Evolutionary conservation across 495 filamentous ascomycete genomes (phyloP).

Genomic region (Penicillium coprophilum): DNA sequence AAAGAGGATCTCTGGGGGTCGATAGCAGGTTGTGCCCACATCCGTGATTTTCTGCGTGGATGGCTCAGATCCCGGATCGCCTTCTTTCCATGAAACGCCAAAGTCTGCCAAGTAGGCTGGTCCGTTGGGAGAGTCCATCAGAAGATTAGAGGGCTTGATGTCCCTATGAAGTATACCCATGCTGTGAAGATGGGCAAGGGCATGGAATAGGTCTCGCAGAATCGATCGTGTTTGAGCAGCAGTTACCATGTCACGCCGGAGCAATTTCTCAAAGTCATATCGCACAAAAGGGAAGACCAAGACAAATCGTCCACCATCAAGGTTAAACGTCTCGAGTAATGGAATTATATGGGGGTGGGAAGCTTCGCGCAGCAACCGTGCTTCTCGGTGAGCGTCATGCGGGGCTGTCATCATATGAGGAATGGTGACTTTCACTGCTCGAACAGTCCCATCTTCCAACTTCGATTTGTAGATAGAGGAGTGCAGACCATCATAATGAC

Average conservation of each 20-base stretch:
- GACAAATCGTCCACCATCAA: conserved; percentile 68
- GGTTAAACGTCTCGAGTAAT: conserved; percentile 67
- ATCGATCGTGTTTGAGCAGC: conserved; percentile 43
- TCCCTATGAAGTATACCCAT: conserved; percentile 86
- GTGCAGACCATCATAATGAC: conserved; percentile 73
- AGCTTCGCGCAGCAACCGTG: conserved; percentile 62
- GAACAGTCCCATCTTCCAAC: conserved; percentile 36
- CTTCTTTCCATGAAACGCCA: conserved; percentile 80
- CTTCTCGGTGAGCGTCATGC: conserved; percentile 77
- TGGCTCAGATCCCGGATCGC: conserved; percentile 61
- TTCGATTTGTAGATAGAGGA: conserved; percentile 74
- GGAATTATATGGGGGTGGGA: conserved; percentile 57
- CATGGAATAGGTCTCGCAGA: conserved; percentile 69
- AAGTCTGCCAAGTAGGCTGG: conserved; percentile 84
- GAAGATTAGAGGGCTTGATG: conserved; percentile 87
- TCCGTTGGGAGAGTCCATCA: conserved; percentile 65
- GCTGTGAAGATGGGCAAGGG: conserved; percentile 68
- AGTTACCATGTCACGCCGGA: conserved; percentile 51
- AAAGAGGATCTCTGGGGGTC: conserved; percentile 88
- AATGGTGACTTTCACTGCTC: conserved; percentile 86
- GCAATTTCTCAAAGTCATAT: conserved; percentile 63
- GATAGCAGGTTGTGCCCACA: conserved; percentile 88
- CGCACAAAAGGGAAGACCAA: conserved; percentile 83
- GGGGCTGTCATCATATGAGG: conserved; percentile 71
- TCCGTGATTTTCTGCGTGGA: conserved; percentile 76